A percentile compares a stretch with the other conserved stretches of the same genome.
These are phyloP conservation scores for Zelonia costaricensis DNA, from an alignment of 208 protist species.

Conservation along the genomic window DNA sequence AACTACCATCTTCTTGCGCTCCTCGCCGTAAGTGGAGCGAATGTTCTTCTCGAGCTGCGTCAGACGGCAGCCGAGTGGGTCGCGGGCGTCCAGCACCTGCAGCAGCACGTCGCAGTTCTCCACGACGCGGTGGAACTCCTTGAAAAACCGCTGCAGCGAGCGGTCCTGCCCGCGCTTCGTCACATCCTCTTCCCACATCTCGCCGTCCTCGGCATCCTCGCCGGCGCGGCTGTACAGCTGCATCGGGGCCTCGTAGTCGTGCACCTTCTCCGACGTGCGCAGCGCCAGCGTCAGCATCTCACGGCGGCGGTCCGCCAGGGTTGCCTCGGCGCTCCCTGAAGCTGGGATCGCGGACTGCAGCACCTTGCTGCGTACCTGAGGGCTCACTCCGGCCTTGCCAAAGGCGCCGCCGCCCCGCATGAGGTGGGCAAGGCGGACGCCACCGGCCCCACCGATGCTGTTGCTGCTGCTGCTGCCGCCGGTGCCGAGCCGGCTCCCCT, in stretches of 20 bases:
- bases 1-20: slow-evolving; percentile 93
- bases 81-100: slow-evolving; percentile 97
- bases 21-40: slow-evolving; percentile 83
- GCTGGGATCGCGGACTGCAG: slow-evolving; percentile 8
- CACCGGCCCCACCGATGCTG: not conserved
- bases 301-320: slow-evolving; percentile 45
- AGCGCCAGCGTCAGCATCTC: slow-evolving; percentile 79
- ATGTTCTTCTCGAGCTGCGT: slow-evolving; percentile 93
- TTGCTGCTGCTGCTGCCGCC: not conserved
- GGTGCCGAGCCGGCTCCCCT: not conserved
- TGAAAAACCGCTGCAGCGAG: slow-evolving; percentile 87
- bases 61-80: slow-evolving; percentile 96
- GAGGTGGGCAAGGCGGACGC: slow-evolving; percentile 10
- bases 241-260: slow-evolving; percentile 75
- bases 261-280: slow-evolving; percentile 66
- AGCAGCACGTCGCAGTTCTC: slow-evolving; percentile 96
- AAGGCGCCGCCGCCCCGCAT: slow-evolving; percentile 19
- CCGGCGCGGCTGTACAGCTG: slow-evolving; percentile 26
- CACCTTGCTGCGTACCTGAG: slow-evolving; percentile 14
- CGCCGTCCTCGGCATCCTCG: slow-evolving; percentile 28
- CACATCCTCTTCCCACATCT: slow-evolving; percentile 43
- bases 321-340: slow-evolving; percentile 29
- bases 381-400: not conserved
- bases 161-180: slow-evolving; percentile 57
- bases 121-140: slow-evolving; percentile 92